Evolutionary conservation across 768 basidiomycete species (phyloP).

Genomic region (Dendrothele bispora): DNA sequence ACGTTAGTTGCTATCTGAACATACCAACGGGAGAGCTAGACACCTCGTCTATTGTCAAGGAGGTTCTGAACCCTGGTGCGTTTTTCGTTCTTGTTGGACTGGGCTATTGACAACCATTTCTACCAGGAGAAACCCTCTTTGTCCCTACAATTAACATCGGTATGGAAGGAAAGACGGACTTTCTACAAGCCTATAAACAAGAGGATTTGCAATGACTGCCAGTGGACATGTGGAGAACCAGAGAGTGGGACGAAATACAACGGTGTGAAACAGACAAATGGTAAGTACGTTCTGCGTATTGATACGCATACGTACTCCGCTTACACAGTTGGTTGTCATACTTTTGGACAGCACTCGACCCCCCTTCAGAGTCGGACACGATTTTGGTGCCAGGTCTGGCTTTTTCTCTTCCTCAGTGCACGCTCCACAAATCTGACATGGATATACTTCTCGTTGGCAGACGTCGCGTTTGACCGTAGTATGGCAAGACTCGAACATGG

Average conservation of each 20-base stretch:
- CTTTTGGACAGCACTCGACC: slow-evolving; percentile 34
- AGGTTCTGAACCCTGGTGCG: slow-evolving; percentile 58
- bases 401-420: no score
- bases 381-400: slow-evolving; percentile 74
- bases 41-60: slow-evolving; percentile 50
- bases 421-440: no score
- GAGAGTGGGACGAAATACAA: slow-evolving; percentile 47
- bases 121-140: slow-evolving; percentile 62
- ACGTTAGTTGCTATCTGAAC: slow-evolving; percentile 75
- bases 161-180: slow-evolving; percentile 57
- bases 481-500: slow-evolving; percentile 77
- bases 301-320: not conserved
- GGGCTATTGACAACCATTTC: slow-evolving; percentile 1
- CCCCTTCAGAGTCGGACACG: slow-evolving; percentile 51
- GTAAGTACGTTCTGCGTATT: slow-evolving; percentile 35
- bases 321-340: no score
- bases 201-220: slow-evolving; percentile 61
- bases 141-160: slow-evolving; percentile 61
- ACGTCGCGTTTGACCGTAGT: slow-evolving; percentile 71
- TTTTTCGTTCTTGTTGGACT: not conserved
- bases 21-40: slow-evolving; percentile 75
- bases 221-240: slow-evolving; percentile 72
- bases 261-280: slow-evolving; percentile 44
- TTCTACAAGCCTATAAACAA: slow-evolving; percentile 58
- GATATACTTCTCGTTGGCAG: no score